Conservation (phyloP, 345 rosid genomes). For the Leavenworthia alabamica region DNA sequence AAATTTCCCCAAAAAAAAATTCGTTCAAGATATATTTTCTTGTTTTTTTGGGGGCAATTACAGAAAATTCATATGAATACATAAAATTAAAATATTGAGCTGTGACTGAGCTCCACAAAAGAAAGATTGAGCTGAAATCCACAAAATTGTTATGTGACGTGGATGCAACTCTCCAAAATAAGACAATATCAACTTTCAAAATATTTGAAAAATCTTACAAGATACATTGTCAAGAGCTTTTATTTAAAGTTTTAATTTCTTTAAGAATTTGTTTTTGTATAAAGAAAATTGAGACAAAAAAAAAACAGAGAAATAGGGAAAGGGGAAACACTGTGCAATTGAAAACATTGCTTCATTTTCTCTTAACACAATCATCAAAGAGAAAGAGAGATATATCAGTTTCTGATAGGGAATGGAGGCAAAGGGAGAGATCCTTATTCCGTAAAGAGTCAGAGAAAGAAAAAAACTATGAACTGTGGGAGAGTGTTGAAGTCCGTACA, state of each 20-base stretch:
- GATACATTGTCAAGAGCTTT: not conserved
- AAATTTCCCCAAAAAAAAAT: no score
- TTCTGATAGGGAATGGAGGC: not conserved
- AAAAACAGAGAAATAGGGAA: not conserved
- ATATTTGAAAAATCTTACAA: not conserved
- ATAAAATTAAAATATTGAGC: no score
- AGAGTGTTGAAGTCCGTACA: constrained; percentile 83
- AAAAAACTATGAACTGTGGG: constrained; percentile 61
- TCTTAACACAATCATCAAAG: not conserved
- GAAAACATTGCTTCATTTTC: constrained; percentile 2
- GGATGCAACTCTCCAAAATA: not conserved
- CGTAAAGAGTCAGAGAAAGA: not conserved
- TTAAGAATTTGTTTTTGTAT: not conserved
- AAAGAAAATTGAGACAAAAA: not conserved
- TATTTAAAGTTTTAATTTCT: no score
- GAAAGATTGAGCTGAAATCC: no score
- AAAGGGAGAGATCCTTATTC: not conserved
- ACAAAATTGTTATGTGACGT: no score
- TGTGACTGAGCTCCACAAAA: not conserved
- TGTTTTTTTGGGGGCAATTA: no score
- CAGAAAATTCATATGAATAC: no score
- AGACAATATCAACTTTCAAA: not conserved
- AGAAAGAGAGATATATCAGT: not conserved
- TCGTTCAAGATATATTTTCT: no score
- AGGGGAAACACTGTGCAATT: constrained; percentile 10